These are phyloP conservation scores for Mycosphaerella sp. DNA, from an alignment of 2,329 filamentous ascomycete genomes.

Conservation along the genomic window DNA sequence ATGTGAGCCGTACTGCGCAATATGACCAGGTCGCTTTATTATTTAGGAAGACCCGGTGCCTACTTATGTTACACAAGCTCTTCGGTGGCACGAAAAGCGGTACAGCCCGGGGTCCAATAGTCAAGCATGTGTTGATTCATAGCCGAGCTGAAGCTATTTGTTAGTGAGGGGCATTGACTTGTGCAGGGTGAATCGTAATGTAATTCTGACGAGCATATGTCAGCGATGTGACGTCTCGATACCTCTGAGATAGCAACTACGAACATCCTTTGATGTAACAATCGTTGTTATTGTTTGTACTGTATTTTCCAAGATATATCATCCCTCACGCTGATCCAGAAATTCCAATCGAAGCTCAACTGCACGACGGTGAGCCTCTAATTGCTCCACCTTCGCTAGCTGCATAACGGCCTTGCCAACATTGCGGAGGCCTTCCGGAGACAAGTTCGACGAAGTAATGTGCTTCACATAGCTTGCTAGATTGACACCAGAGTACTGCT, in stretches of 20 bases:
- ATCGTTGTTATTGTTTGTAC: background rate
- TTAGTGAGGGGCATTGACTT: background rate
- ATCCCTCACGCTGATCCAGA: constrained; percentile 10
- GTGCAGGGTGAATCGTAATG: too few species aligned
- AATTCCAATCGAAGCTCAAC: constrained; percentile 56
- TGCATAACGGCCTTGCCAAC: constrained; percentile 90
- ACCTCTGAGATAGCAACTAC: too few species aligned
- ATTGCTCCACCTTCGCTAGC: constrained; percentile 84
- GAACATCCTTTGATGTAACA: too few species aligned
- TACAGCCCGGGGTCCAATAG: background rate
- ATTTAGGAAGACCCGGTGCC: too few species aligned
- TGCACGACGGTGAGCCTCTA: constrained; percentile 82
- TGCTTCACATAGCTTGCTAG: constrained; percentile 95
- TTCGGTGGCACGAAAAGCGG: too few species aligned
- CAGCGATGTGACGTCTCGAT: too few species aligned
- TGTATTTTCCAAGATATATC: background rate
- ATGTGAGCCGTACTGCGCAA: too few species aligned
- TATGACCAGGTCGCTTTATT: too few species aligned
- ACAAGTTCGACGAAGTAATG: constrained; percentile 91
- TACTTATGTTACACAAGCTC: too few species aligned
- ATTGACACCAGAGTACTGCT: constrained; percentile 97
- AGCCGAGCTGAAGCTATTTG: background rate
- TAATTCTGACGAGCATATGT: too few species aligned
- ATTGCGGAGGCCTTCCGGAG: constrained; percentile 74
- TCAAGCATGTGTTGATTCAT: background rate